A percentile compares a stretch with the other conserved stretches of the same genome.
phyloP scores from a whole-genome alignment of 2,329 filamentous ascomycete species.

The Cladosporium sp. region DNA sequence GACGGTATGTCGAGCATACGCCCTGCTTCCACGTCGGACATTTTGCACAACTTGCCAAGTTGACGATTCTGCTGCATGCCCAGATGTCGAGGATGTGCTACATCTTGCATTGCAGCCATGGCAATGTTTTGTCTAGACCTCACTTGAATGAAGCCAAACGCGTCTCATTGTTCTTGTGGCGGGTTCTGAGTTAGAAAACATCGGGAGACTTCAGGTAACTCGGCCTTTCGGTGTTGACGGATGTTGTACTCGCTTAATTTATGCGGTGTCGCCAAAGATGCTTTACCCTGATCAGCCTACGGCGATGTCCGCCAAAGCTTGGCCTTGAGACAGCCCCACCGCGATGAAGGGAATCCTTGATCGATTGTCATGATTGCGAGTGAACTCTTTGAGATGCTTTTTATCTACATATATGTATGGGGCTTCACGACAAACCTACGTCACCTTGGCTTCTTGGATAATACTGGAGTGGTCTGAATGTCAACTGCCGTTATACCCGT shows the following conservation, averaged over 20 bases:
- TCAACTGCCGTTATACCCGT: slow-evolving; percentile 6
- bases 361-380: neutral
- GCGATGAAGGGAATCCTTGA: neutral
- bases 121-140: neutral
- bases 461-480: neutral
- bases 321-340: neutral
- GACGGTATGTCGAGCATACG: neutral
- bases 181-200: neutral
- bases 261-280: neutral
- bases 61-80: slow-evolving; percentile 4
- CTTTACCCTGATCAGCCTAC: neutral
- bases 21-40: slow-evolving; percentile 2
- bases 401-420: neutral
- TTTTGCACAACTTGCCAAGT: slow-evolving; percentile 10
- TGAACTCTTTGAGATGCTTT: neutral
- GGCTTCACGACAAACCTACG: neutral
- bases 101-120: slow-evolving; percentile 4
- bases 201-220: neutral
- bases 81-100: neutral
- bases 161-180: neutral
- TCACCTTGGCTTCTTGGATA: neutral
- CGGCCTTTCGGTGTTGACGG: neutral
- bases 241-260: neutral
- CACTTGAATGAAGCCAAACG: neutral
- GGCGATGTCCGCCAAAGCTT: neutral